Evolutionary conservation across 1,139 yeast species (phyloP).

Genomic region (Wickerhamomyces sp.): DNA sequence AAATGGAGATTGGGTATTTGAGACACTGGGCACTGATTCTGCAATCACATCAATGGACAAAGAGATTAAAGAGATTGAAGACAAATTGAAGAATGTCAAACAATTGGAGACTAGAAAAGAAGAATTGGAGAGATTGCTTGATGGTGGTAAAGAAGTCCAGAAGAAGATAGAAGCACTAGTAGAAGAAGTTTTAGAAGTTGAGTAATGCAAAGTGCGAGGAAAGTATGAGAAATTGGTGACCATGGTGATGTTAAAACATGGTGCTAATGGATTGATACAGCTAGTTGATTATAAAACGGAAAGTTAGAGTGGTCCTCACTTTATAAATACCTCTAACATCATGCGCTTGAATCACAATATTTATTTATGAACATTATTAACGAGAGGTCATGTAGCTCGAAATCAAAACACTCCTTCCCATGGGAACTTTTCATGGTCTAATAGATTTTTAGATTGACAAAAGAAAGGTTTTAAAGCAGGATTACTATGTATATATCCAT

Average conservation of each 20-base stretch:
- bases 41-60: conserved; percentile 58
- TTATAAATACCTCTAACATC: neutral
- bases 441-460: no score
- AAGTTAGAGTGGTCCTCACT: no score
- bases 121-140: conserved; percentile 26
- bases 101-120: conserved; percentile 17
- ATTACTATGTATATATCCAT: conserved; percentile 36
- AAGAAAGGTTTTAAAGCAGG: conserved; percentile 9
- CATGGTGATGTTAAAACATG: neutral
- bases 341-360: no score
- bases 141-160: conserved; percentile 24
- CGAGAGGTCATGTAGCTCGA: no score
- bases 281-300: no score
- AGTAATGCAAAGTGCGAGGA: no score
- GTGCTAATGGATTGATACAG: no score
- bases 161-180: conserved; percentile 1
- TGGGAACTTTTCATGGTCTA: neutral
- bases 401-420: no score
- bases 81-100: conserved; percentile 45
- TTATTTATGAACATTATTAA: no score
- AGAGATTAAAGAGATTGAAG: conserved; percentile 58
- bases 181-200: conserved; percentile 6
- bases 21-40: conserved; percentile 50
- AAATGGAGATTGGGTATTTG: conserved; percentile 46
- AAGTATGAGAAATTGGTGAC: neutral